Evolutionary conservation across 1,284 basidiomycete genomes (phyloP), one percentile per base, ranked within the genome.

Genomic region (Inonotus hispidus): DNA sequence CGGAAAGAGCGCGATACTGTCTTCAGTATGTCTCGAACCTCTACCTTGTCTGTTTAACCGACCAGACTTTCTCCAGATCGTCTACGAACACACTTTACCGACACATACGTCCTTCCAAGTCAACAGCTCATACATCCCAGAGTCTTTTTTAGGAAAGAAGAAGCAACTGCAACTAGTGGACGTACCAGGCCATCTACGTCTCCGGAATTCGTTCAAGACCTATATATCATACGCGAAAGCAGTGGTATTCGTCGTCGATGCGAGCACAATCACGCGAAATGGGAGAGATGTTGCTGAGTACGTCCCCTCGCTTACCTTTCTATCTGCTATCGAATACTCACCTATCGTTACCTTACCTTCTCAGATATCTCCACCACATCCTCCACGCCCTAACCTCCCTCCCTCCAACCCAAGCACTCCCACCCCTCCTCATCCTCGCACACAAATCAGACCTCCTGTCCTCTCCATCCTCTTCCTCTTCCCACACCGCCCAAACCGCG

Each of bases 181-280:
- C 70, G 73, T 92, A 39, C 90, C 90, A 3, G 90, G 90, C 8
- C 90, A 92, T 70, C 87, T 89, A 14, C 81, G 90, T 45, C 80
- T 92, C 57, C 75, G 89, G 27, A 81, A 82, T 66, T 86, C 89
- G 67, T 88, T 90, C 70, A 76, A 73, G 54, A 87, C 90, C 37
- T 73, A 86, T 66, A 70, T 92, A 41, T 63, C 74, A 7, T 77
- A 83, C 50, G 80, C 88, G 1, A 85, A 83, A 65, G 83, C 77
- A 1, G 72, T 92, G 23, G 83, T 80, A 4, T 92, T 92, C 67
- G 85, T 91, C 1, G 87, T 90, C 1, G 90, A 92, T 69, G 79
- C 87, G 1, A 88, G 82, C 67, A 87, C 83, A 0, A 74, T 92
- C 47, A 88, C 90, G 21, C 77, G 90, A 56, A 91, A 87, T 71